Conservation (phyloP, 805 yeast genomes). For the Monosporozyma servazzii region DNA sequence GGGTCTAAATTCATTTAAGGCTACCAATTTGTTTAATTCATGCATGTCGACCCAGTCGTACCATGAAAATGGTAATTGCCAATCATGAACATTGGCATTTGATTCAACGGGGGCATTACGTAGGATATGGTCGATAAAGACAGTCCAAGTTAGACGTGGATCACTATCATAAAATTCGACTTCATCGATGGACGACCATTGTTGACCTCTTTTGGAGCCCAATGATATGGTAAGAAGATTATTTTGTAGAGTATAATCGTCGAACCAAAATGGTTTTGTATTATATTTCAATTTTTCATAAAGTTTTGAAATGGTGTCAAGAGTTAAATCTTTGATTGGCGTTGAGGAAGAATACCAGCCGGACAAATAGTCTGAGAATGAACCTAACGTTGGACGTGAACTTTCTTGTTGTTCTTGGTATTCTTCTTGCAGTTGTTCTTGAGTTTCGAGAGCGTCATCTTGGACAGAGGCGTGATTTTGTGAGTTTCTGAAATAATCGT, state of each 20-base stretch:
- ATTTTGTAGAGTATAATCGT: conserved; percentile 14
- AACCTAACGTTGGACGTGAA: not conserved
- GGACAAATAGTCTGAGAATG: not conserved
- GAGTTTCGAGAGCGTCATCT: no score
- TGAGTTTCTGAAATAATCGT: conserved; percentile 1
- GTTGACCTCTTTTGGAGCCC: conserved; percentile 15
- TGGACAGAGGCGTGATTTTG: not conserved
- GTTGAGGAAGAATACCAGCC: not conserved
- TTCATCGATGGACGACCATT: conserved; percentile 14
- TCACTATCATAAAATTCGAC: conserved; percentile 40
- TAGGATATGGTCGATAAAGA: conserved; percentile 35
- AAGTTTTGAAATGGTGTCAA: conserved; percentile 4
- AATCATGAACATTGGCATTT: not conserved
- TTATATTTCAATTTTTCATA: conserved; percentile 18
- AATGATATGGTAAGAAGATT: conserved; percentile 15
- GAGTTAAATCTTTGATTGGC: not conserved
- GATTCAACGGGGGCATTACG: not conserved
- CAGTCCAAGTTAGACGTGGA: conserved; percentile 49
- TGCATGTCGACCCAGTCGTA: conserved; percentile 48
- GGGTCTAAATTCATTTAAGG: conserved; percentile 10
- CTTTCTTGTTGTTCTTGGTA: not conserved
- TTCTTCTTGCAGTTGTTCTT: no score
- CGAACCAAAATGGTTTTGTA: conserved; percentile 15
- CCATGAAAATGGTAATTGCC: conserved; percentile 43
- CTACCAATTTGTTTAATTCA: conserved; percentile 31